These are phyloP conservation scores for Starmerella sp. DNA, from an alignment of 805 yeast species.

Conservation along the genomic window DNA sequence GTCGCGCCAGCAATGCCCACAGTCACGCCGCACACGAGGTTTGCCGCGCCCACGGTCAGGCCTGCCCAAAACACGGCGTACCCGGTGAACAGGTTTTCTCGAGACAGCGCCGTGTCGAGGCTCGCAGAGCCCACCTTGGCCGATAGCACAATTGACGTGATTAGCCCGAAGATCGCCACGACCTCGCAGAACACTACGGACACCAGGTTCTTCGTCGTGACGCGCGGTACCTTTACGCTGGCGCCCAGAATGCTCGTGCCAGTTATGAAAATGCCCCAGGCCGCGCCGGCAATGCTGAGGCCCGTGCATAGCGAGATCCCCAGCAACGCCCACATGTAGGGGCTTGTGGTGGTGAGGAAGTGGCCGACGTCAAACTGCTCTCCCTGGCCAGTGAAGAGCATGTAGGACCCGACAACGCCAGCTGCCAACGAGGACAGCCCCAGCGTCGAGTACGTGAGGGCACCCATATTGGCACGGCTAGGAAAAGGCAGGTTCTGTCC, in stretches of 20 bases:
- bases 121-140: conserved; percentile 66
- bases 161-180: conserved; percentile 94
- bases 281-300: conserved; percentile 90
- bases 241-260: conserved; percentile 94
- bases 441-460: conserved; percentile 6
- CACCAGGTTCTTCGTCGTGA: conserved; percentile 91
- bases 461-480: conserved; percentile 14
- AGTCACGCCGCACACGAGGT: conserved; percentile 90
- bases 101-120: conserved; percentile 52
- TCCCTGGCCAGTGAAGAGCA: conserved; percentile 80
- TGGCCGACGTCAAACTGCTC: conserved; percentile 85
- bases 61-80: conserved; percentile 98
- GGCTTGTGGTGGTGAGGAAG: conserved; percentile 74
- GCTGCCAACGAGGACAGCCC: conserved; percentile 15
- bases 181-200: conserved; percentile 98
- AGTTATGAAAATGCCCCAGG: conserved; percentile 97
- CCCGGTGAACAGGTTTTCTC: conserved; percentile 85
- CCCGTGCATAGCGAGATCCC: conserved; percentile 91
- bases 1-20: conserved; percentile 97
- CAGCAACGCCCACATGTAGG: conserved; percentile 91
- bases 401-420: conserved; percentile 20
- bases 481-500: not conserved
- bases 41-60: conserved; percentile 83
- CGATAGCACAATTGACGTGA: conserved; percentile 94
- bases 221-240: conserved; percentile 95